Evolutionary conservation across 129 eudicot species (phyloP), one percentile per base, ranked within the genome.

Genomic region (Flaveria ramosissima): DNA sequence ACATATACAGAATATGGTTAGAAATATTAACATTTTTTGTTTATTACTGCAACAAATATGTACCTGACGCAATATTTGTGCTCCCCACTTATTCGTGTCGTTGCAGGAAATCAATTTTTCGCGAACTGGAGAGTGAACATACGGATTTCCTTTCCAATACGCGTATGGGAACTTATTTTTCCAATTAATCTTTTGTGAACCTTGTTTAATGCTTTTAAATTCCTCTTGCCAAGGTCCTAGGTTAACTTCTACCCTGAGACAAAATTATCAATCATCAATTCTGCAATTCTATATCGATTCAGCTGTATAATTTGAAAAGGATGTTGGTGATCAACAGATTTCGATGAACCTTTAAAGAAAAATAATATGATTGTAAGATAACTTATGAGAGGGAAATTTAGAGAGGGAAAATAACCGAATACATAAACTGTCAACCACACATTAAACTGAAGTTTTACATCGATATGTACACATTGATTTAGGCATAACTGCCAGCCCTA

Each of bases 131-230:
- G 97, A 89, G 9, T 45, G 53, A 79, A 92, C 97, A 57, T 85
- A 72, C 1, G 97, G 97, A 74, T 92, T 92, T 62, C 97, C 97
- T 86, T 87, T 92, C 97, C 97, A 92, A 82, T 85, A 92, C 2
- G 97, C 97, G 21, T 72, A 30, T 30, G 95, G 92, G 13, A 32
- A 69, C 74, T 82, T 89, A 20, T 78, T 68, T 41, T 68, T 36
- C 97, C 97, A 92, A 71, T 84, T 85, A 76, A 19, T 71, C 11
- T 53, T 36, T 69, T 60, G 83, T 68, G 95, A 85, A 75, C 95
- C 95, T 76, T 71, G 51, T 84, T 87, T 86, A 20, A 92, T 92
- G 77, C 85, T 86, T 51, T 71, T 47, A 24, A 92, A 92, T 77
- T 92, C 89, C 69, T 82, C 84, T 68, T 89, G 81, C 97, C 97